Conservation (phyloP, 768 basidiomycete species). For the Tylopilus intermedius region DNA sequence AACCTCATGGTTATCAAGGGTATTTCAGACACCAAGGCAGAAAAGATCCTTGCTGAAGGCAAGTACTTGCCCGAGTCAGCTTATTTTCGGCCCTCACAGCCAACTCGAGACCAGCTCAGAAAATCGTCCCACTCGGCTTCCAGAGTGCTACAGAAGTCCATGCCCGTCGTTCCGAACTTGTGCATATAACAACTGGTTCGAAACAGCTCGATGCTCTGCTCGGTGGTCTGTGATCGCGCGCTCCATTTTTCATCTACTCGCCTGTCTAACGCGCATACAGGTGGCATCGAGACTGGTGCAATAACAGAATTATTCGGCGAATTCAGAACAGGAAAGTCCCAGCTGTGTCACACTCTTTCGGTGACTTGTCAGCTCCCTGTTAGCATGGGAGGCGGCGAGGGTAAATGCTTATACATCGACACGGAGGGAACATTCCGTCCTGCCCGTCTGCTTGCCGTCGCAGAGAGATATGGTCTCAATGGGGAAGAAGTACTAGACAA, state of each 20-base stretch:
- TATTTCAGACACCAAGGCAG: conserved; percentile 94
- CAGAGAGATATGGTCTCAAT: conserved; percentile 93
- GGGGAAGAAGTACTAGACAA: conserved; percentile 98
- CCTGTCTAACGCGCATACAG: conserved; percentile 35
- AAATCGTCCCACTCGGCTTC: conserved; percentile 95
- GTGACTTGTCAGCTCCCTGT: conserved; percentile 97
- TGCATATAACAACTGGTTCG: conserved; percentile 94
- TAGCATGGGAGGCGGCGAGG: conserved; percentile 97
- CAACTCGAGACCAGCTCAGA: conserved; percentile 58
- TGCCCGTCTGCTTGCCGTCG: conserved; percentile 87
- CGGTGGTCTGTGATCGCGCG: conserved; percentile 54
- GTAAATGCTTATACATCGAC: conserved; percentile 98
- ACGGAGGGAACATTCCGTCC: conserved; percentile 99
- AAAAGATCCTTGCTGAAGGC: conserved; percentile 94
- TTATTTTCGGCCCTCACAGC: conserved; percentile 1
- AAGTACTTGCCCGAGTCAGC: conserved; percentile 16
- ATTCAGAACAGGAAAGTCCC: conserved; percentile 97
- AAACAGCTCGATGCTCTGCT: conserved; percentile 93
- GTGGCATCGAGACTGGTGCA: conserved; percentile 96
- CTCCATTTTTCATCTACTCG: background rate
- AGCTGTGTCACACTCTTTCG: conserved; percentile 95
- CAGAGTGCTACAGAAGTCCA: conserved; percentile 98
- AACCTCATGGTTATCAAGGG: conserved; percentile 86
- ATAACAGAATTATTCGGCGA: conserved; percentile 99
- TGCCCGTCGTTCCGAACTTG: conserved; percentile 87